phyloP scores from a whole-genome alignment of 225 moss, liverwort and hornwort species.

The Anthoceros angustus region DNA sequence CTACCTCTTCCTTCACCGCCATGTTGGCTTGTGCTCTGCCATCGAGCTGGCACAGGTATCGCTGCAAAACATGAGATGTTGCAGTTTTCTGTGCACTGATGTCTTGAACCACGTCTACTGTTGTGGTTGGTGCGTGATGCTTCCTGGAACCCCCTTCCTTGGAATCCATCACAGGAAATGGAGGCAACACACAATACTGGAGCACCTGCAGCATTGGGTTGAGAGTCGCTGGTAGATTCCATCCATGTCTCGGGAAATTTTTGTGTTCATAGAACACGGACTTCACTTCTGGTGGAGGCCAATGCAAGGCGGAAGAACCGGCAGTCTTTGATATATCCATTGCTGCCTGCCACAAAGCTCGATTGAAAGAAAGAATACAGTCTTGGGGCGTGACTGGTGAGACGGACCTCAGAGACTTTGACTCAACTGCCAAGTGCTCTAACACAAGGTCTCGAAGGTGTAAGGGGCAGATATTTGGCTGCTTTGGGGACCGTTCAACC shows the following conservation, averaged over 20 bases:
- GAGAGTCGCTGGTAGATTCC: constrained; percentile 45
- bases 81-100: constrained; percentile 24
- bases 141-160: constrained; percentile 29
- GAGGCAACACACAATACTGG: constrained; percentile 41
- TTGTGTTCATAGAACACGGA: constrained; percentile 19
- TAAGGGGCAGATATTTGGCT: constrained; percentile 51
- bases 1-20: constrained; percentile 56
- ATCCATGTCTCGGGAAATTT: constrained; percentile 29
- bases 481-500: constrained; percentile 39
- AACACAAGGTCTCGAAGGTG: constrained; percentile 50
- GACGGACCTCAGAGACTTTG: constrained; percentile 39
- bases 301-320: constrained; percentile 35
- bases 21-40: constrained; percentile 27
- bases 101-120: constrained; percentile 7
- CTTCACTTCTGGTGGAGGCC: constrained; percentile 43
- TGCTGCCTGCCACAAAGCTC: constrained; percentile 45
- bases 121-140: constrained; percentile 17
- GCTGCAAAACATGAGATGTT: constrained; percentile 36
- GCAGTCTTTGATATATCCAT: constrained; percentile 59
- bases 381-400: constrained; percentile 48
- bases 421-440: constrained; percentile 41
- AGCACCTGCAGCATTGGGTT: constrained; percentile 41
- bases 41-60: constrained; percentile 51
- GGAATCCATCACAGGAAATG: constrained; percentile 39
- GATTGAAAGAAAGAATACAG: constrained; percentile 54